A percentile compares a stretch with the other conserved stretches of the same genome.
Conservation (phyloP, 352 stramenopile species). For the Globisporangium camurandrum region DNA sequence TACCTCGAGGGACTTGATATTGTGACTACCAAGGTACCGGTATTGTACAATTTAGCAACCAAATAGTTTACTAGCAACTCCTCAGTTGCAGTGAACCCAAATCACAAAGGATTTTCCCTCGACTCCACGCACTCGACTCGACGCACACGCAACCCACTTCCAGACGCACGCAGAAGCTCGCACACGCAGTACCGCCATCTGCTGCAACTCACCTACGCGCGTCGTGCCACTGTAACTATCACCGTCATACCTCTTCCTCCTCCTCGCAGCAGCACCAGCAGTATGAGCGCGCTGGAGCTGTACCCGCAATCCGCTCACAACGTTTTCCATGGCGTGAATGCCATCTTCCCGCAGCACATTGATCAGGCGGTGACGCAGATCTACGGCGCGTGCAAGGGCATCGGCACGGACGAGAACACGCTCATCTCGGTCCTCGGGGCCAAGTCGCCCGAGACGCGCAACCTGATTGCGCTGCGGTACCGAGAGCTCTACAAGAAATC, state of each 20-base stretch:
- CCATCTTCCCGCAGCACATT: constrained; percentile 41
- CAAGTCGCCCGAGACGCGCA: constrained; percentile 60
- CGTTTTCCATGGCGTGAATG: constrained; percentile 34
- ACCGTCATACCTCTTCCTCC: not conserved
- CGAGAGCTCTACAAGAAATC: constrained; percentile 53
- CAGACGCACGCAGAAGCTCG: too few relatives aligned
- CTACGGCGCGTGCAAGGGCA: constrained; percentile 46
- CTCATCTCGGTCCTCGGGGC: constrained; percentile 59
- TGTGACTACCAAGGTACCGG: not conserved
- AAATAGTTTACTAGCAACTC: too few relatives aligned
- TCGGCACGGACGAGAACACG: constrained; percentile 71
- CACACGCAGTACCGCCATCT: too few relatives aligned
- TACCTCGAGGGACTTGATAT: not conserved
- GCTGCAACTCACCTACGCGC: too few relatives aligned
- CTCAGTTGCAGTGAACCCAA: too few relatives aligned
- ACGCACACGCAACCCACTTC: too few relatives aligned
- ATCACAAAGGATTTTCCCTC: too few relatives aligned
- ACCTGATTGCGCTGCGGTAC: constrained; percentile 65
- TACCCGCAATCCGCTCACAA: constrained; percentile 56
- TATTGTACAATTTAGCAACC: not conserved
- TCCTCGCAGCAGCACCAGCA: not conserved
- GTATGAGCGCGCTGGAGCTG: constrained; percentile 24
- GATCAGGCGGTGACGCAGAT: constrained; percentile 68
- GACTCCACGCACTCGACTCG: too few relatives aligned
- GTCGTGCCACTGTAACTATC: too few relatives aligned